Base-by-base conservation (phyloP, 1,284 basidiomycete species). In the Trametes versicolor region DNA sequence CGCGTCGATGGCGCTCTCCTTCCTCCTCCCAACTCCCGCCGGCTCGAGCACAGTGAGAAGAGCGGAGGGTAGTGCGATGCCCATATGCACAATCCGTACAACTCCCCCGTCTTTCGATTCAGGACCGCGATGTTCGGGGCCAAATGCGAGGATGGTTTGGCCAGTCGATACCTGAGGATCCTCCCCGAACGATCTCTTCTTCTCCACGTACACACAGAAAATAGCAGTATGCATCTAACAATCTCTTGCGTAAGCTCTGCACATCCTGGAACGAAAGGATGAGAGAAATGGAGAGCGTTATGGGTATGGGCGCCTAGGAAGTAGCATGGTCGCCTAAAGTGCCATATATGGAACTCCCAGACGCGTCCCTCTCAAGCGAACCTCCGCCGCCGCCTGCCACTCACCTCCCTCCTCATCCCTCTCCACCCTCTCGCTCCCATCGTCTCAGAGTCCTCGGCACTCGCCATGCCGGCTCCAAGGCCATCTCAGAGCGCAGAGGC, bases 401-500 rank as follows among this genome's bases (percentile, higher is more conserved):
- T 39, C 37, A 39, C 37, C 41, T 37, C 34, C 12, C 62, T 29
- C 39, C 23, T 62, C 45, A 29, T 48, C 36, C 27, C 58, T 27
- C 34, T 47, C 54, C 59, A 34, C 17, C 21, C 41, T 43, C 47
- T 32, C 19, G 60, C 29, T 52, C 34, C 49, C 34, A 27, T 39
- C 32, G 39, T 48, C 48, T 48, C 56, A 34, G 10, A 39, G 47
- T 29, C 36, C 9, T 23, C 47, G 63, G 56, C 39, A 45, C 56
- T n/a, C 5, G n/a, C 29, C 9, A 88, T 89, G 86, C 83, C 84
- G 66, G 79, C 79, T 27, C 81, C 82, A 65, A 80, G 85, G 58
- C 81, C 80, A 58, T 89, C 91, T 41, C 86, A 88, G 62, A 87
- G 83, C 71, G 86, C 87, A 56, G 92, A 93, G 74, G 87, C 90